Evolutionary conservation across 305 asterid genomes (phyloP).

Genomic region (Fraxinus sp.): DNA sequence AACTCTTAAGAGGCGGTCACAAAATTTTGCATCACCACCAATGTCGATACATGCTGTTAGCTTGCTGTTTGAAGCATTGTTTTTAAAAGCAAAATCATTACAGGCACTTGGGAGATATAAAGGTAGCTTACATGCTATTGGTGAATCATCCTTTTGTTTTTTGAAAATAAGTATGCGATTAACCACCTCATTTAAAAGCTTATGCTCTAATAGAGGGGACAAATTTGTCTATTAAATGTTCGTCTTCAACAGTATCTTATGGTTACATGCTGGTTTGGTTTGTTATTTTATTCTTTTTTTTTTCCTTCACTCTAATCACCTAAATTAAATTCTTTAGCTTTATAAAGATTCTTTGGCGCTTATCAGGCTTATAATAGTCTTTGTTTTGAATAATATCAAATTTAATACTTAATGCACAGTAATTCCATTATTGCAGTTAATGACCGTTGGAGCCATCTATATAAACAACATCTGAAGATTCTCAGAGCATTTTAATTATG

Average conservation of each 20-base stretch:
- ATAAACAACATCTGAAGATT: background rate
- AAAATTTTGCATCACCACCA: slow-evolving; percentile 49
- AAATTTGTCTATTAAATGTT: background rate
- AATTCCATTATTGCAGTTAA: background rate
- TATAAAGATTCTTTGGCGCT: slow-evolving; percentile 4
- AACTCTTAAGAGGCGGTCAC: slow-evolving; percentile 53
- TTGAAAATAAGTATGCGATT: background rate
- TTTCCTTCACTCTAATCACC: background rate
- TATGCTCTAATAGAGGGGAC: background rate
- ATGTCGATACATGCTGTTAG: slow-evolving; percentile 81
- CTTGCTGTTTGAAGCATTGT: slow-evolving; percentile 80
- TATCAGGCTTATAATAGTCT: background rate
- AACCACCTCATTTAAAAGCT: background rate
- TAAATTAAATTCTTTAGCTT: slow-evolving; percentile 7
- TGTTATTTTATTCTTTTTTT: slow-evolving; percentile 8
- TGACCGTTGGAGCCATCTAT: slow-evolving; percentile 4
- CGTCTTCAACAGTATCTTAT: background rate
- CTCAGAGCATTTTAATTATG: background rate
- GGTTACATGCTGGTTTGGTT: background rate
- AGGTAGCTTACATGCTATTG: slow-evolving; percentile 46
- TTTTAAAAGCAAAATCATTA: slow-evolving; percentile 77
- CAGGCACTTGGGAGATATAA: slow-evolving; percentile 81
- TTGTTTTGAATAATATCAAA: background rate
- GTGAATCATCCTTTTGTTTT: slow-evolving; percentile 2
- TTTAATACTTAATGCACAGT: background rate